Percentiles rank a stretch among this genome's conserved stretches.
Conservation (phyloP, 768 basidiomycete genomes). For the Lentinula sp. region DNA sequence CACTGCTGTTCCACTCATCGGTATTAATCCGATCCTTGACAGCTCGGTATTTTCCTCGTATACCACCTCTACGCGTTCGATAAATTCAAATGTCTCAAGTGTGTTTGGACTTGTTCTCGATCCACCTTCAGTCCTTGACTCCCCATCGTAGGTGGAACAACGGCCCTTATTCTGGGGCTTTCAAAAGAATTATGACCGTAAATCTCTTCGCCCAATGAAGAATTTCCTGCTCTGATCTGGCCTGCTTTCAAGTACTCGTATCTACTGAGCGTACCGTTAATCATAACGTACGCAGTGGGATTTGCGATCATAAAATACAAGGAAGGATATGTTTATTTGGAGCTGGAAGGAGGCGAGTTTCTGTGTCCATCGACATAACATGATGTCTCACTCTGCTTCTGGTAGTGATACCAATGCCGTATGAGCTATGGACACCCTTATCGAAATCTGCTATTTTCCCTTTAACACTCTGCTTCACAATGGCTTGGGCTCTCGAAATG, state of each 20-base stretch:
- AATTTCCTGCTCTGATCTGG: neutral
- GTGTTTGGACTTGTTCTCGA: constrained; percentile 11
- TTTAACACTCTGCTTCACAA: constrained; percentile 53
- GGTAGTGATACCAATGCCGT: constrained; percentile 63
- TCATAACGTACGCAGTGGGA: constrained; percentile 53
- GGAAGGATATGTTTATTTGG: constrained; percentile 51
- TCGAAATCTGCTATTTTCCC: constrained; percentile 55
- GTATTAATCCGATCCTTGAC: neutral
- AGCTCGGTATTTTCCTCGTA: constrained; percentile 61
- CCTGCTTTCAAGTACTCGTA: constrained; percentile 59
- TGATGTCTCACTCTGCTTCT: neutral
- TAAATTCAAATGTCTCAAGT: constrained; percentile 69
- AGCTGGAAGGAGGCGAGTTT: constrained; percentile 44
- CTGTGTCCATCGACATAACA: neutral
- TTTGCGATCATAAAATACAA: constrained; percentile 69
- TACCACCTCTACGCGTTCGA: constrained; percentile 81
- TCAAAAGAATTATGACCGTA: constrained; percentile 85
- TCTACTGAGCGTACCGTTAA: constrained; percentile 53
- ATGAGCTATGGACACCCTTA: constrained; percentile 42
- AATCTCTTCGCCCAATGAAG: constrained; percentile 13
- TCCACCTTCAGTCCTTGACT: neutral
- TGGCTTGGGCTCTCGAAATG: constrained; percentile 76
- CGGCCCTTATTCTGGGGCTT: constrained; percentile 62
- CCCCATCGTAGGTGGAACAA: constrained; percentile 55
- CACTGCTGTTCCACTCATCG: neutral